Evolutionary conservation across 441 rosid species (phyloP).

Genomic region (Bruguiera hainesii): DNA sequence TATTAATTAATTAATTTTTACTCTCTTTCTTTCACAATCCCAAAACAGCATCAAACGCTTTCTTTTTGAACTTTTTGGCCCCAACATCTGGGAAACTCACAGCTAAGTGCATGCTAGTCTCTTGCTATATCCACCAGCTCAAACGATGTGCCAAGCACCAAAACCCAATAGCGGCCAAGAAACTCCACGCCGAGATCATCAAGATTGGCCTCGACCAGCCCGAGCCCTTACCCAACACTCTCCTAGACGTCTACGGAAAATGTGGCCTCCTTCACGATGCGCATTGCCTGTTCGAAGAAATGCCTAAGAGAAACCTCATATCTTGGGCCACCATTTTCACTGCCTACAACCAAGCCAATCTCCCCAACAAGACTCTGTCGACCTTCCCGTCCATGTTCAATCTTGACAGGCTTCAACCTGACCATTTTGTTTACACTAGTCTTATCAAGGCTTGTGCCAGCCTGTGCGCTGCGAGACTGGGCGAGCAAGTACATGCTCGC

Average conservation of each 20-base stretch:
- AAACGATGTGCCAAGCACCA: conserved; percentile 40
- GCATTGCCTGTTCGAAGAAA: conserved; percentile 50
- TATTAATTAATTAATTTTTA: too few species aligned
- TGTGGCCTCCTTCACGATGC: conserved; percentile 46
- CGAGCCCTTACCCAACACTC: conserved; percentile 44
- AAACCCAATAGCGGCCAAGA: conserved; percentile 27
- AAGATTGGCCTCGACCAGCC: conserved; percentile 40
- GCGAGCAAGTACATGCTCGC: conserved; percentile 65
- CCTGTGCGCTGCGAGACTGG: conserved; percentile 43
- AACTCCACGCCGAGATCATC: conserved; percentile 55
- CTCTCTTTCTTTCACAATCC: too few species aligned
- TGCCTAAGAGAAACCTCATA: conserved; percentile 57
- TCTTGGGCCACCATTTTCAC: conserved; percentile 77
- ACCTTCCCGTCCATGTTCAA: conserved; percentile 34
- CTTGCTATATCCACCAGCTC: conserved; percentile 42
- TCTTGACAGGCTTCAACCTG: conserved; percentile 45
- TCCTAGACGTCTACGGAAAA: conserved; percentile 55
- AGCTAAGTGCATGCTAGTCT: conserved; percentile 31
- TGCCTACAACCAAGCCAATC: conserved; percentile 53
- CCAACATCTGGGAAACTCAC: background rate
- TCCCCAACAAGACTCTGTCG: conserved; percentile 47
- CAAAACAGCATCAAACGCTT: too few species aligned
- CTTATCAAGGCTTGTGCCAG: conserved; percentile 68
- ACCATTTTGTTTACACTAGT: conserved; percentile 62
- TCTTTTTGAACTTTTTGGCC: too few species aligned